Conservation (phyloP, 345 rosid species). For the Toxicodendron radicans region DNA sequence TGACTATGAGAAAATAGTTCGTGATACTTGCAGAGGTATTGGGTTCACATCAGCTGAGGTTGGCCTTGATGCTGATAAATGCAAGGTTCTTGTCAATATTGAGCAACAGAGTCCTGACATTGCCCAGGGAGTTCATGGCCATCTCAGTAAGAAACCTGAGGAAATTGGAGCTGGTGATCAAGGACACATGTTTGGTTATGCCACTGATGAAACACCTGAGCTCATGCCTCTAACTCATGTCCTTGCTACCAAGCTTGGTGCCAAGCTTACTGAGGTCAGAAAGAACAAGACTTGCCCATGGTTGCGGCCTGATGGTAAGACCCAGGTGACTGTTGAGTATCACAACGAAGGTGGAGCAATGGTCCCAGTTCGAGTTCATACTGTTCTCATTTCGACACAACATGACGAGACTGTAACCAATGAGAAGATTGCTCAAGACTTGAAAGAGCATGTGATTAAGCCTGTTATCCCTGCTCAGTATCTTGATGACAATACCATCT, state of each 20-base stretch:
- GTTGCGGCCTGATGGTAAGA: conserved; percentile 87
- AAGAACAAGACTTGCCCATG: conserved; percentile 75
- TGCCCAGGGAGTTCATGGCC: conserved; percentile 87
- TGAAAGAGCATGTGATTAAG: conserved; percentile 73
- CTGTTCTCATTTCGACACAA: conserved; percentile 77
- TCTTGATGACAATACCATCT: conserved; percentile 73
- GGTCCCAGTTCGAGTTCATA: conserved; percentile 72
- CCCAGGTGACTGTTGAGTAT: conserved; percentile 80
- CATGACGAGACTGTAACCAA: conserved; percentile 82
- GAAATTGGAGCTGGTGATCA: conserved; percentile 92
- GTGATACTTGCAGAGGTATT: conserved; percentile 73
- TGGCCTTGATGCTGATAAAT: conserved; percentile 74
- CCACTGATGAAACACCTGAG: conserved; percentile 79
- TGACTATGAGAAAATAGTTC: conserved; percentile 70
- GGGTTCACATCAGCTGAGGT: conserved; percentile 72
- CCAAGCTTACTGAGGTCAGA: conserved; percentile 79
- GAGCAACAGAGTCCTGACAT: conserved; percentile 85
- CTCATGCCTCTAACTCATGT: conserved; percentile 81
- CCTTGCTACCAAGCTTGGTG: conserved; percentile 78
- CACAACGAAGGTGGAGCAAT: conserved; percentile 66
- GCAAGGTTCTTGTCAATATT: conserved; percentile 73
- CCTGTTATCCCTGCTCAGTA: conserved; percentile 71
- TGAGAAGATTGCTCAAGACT: conserved; percentile 62
- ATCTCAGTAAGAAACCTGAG: conserved; percentile 72
- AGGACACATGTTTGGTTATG: conserved; percentile 83